phyloP scores from a whole-genome alignment of 495 filamentous ascomycete genomes.

The Letharia columbiana region DNA sequence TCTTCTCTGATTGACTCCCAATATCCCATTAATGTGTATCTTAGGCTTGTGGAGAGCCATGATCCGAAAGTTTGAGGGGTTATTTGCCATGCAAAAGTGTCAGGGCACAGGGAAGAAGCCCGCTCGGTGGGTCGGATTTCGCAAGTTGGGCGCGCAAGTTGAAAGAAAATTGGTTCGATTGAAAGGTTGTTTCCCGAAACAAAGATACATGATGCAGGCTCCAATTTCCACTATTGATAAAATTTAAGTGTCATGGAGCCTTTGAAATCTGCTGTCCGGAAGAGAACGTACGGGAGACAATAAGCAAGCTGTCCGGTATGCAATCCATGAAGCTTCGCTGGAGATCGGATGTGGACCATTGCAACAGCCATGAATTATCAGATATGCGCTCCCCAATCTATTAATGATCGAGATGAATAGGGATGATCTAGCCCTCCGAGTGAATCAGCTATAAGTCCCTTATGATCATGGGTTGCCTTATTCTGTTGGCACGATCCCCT shows the following conservation, averaged over 20 bases:
- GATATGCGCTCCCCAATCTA: not conserved
- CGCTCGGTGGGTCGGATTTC: too few species aligned
- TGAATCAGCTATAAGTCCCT: not conserved
- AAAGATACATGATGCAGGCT: not conserved
- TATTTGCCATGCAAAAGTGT: not conserved
- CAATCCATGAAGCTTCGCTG: not conserved
- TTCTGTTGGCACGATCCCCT: not conserved
- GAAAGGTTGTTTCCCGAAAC: not conserved
- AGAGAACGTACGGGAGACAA: not conserved
- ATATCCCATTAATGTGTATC: not conserved
- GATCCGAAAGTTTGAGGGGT: not conserved
- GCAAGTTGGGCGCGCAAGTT: not conserved
- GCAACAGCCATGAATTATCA: not conserved
- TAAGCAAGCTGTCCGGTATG: not conserved
- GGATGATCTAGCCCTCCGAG: not conserved
- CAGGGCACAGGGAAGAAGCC: not conserved
- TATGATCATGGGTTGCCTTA: not conserved
- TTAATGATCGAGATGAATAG: not conserved
- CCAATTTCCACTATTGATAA: not conserved
- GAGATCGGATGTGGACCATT: not conserved
- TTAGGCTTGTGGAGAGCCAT: not conserved
- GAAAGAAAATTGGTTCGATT: not conserved
- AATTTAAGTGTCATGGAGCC: not conserved
- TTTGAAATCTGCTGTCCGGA: not conserved
- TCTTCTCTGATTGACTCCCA: not conserved